Evolutionary conservation across 192 early-diverging fungal species (phyloP).

Genomic region (Diversispora epigaea): DNA sequence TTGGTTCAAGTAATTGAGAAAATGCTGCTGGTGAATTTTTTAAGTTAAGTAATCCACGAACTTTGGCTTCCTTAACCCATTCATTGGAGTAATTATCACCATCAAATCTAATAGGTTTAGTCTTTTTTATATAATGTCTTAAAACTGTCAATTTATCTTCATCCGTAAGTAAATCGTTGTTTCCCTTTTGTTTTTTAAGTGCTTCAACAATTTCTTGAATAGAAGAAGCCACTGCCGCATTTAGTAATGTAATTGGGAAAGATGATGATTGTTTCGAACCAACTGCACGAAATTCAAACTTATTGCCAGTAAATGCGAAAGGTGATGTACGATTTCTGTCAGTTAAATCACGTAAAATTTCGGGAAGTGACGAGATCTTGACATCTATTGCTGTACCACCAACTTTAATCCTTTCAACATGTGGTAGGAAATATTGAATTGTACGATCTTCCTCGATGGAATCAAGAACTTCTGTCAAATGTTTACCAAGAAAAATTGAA

Average conservation of each 20-base stretch:
- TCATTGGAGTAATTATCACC: conserved; percentile 96
- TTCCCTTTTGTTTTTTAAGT: conserved; percentile 79
- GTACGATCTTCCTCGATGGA: conserved; percentile 87
- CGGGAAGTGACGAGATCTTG: conserved; percentile 90
- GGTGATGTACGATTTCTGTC: conserved; percentile 99
- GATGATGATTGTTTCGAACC: conserved; percentile 98
- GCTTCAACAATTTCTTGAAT: conserved; percentile 70
- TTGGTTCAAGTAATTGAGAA: conserved; percentile 68
- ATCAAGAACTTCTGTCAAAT: conserved; percentile 93
- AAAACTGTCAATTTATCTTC: conserved; percentile 92
- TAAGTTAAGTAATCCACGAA: conserved; percentile 97
- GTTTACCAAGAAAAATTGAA: conserved; percentile 96
- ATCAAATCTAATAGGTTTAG: conserved; percentile 91
- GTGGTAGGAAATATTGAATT: conserved; percentile 84
- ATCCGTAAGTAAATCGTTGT: conserved; percentile 70
- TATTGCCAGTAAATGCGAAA: conserved; percentile 99
- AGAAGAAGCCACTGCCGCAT: conserved; percentile 86
- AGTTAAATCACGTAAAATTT: conserved; percentile 93
- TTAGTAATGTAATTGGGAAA: conserved; percentile 92
- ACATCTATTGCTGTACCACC: conserved; percentile 94
- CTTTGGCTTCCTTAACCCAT: conserved; percentile 90
- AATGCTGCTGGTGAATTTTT: conserved; percentile 87
- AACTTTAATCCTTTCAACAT: conserved; percentile 88
- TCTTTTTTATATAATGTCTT: conserved; percentile 75
- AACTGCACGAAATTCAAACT: conserved; percentile 99